A percentile compares a stretch with the other conserved stretches of the same genome.
phyloP scores from a whole-genome alignment of 1,139 yeast species.

The Scheffersomyces stambukii region DNA sequence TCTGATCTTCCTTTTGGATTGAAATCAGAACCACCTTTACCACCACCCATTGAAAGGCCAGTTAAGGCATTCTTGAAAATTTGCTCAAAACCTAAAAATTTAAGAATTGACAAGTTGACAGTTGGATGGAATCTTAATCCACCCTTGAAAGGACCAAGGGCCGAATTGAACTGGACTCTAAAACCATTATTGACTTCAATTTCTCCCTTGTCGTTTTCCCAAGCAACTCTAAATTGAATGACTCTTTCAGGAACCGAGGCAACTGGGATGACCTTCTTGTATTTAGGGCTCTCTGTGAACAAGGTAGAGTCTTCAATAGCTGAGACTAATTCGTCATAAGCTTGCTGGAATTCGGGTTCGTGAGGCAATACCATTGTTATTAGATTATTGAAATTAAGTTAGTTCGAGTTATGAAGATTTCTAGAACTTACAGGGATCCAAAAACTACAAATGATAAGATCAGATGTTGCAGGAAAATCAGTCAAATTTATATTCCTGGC shows the following conservation, averaged over 20 bases:
- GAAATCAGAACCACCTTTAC: conserved; percentile 98
- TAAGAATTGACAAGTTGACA: conserved; percentile 89
- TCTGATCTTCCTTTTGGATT: conserved; percentile 95
- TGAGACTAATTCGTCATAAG: conserved; percentile 86
- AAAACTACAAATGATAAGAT: no score
- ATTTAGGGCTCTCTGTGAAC: conserved; percentile 84
- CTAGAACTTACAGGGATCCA: no score
- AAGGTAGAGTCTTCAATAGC: conserved; percentile 90
- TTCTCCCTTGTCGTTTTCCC: conserved; percentile 95
- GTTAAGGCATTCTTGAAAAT: conserved; percentile 97
- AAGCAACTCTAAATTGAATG: conserved; percentile 92
- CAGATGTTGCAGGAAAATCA: no score
- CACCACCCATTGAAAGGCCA: conserved; percentile 98
- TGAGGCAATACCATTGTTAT: conserved; percentile 54
- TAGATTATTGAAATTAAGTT: no score
- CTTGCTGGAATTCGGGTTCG: conserved; percentile 99
- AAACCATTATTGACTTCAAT: conserved; percentile 94
- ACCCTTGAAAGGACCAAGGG: conserved; percentile 98
- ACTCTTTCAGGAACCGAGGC: conserved; percentile 95
- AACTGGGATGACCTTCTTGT: conserved; percentile 83
- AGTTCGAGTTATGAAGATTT: no score
- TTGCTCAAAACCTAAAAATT: conserved; percentile 97
- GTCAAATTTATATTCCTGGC: no score
- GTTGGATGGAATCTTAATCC: conserved; percentile 98
- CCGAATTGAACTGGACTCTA: conserved; percentile 98